Evolutionary conservation across 768 basidiomycete species (phyloP), one percentile per base, ranked within the genome.

Genomic region (Galerina marginata): DNA sequence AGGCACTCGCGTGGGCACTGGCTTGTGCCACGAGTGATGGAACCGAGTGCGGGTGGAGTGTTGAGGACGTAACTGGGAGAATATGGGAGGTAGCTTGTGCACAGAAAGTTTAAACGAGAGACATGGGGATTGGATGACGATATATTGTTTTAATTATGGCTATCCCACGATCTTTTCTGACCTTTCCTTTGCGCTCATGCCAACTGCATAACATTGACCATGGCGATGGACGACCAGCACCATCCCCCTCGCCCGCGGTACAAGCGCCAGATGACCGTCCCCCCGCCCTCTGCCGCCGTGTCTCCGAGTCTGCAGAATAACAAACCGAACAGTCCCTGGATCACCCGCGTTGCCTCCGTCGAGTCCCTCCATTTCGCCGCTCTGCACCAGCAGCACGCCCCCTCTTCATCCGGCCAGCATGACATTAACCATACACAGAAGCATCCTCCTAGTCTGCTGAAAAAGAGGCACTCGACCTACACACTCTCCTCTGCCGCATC

Each of bases 381-480:
- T 16, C 52, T 51, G 14, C 46, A 20, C 20, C 20, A 20, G 20
- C 20, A 20, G 20, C 20, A 20, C 20, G 20, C 29, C 29, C 29
- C 29, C 29, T 33, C 29, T 33, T 33, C 29, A 33, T 33, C 29
- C 29, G 29, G 5, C 29, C 29, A 33, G 20, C 20, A 20, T 20
- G 20, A 20, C 20, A 1, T 33, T 7, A 33, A 33, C 29, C 29
- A 33, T 7, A 33, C 7, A 33, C 4, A 33, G 29, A 33, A 33
- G 29, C 29, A 25, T 1, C 15, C 61, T 5, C 36, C 53, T 10
- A 14, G 54, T 16, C 58, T 56, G 33, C 67, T 77, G 53, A 73
- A 65, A 56, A 79, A 77, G 65, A 73, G 74, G 14, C 73, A 74
- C 60, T 79, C 75, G 25, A 59, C 71, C 11, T 63, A 70, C 54